Conservation (phyloP, 129 eudicot genomes). For the Chrysanthemum lavandulifolium region DNA sequence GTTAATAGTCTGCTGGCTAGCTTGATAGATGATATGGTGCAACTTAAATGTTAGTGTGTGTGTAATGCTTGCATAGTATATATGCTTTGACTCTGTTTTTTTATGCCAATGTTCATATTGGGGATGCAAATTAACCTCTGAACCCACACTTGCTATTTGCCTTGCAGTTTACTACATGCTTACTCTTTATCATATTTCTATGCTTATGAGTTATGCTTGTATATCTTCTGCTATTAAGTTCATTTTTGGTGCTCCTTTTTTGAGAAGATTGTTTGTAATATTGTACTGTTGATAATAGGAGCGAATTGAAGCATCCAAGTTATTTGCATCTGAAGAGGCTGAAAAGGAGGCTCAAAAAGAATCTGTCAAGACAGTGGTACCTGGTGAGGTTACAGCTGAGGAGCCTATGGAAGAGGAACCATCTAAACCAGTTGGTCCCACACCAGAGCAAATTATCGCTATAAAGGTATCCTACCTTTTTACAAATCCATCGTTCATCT, state of each 20-base stretch:
- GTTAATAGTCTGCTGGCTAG: no score
- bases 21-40: no score
- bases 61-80: not conserved
- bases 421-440: slow-evolving; percentile 78
- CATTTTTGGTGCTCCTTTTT: not conserved
- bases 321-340: slow-evolving; percentile 90
- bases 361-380: slow-evolving; percentile 74
- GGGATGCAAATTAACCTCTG: no score
- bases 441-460: slow-evolving; percentile 94
- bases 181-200: not conserved
- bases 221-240: not conserved
- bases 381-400: slow-evolving; percentile 74
- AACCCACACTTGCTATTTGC: no score
- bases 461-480: slow-evolving; percentile 60
- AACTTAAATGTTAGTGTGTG: not conserved
- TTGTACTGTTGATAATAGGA: slow-evolving; percentile 51
- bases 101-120: not conserved
- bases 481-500: not conserved
- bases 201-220: not conserved
- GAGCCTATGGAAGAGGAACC: slow-evolving; percentile 68
- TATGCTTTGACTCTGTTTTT: not conserved
- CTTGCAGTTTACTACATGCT: no score
- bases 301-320: slow-evolving; percentile 68
- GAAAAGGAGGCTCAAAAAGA: slow-evolving; percentile 80
- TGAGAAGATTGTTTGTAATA: slow-evolving; percentile 1